These are phyloP conservation scores for Globisporangium orthogonon DNA, from an alignment of 352 stramenopile species.

Conservation along the genomic window DNA sequence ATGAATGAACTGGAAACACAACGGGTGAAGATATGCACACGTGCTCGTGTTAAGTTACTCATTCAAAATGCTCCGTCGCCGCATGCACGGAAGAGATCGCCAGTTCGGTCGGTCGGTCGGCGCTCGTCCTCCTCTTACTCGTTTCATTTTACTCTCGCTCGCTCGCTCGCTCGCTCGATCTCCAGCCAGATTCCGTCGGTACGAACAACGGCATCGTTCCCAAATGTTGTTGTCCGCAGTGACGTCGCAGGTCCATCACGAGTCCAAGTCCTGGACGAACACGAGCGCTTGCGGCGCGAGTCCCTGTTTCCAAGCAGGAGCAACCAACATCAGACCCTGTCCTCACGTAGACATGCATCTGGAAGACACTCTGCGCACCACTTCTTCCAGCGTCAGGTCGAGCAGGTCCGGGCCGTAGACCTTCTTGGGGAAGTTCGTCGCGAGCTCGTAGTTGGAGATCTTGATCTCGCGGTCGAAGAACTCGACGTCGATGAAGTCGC, in stretches of 20 bases:
- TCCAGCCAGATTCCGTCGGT: not conserved
- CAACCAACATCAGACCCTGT: not conserved
- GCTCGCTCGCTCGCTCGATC: not conserved
- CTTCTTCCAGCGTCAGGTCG: slow-evolving; percentile 59
- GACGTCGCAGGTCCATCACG: slow-evolving; percentile 15
- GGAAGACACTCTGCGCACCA: slow-evolving; percentile 27
- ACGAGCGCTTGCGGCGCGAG: slow-evolving; percentile 70
- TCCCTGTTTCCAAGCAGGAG: slow-evolving; percentile 23
- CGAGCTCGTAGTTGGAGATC: slow-evolving; percentile 78
- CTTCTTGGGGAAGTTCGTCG: slow-evolving; percentile 83
- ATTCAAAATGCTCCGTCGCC: not conserved
- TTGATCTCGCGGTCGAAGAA: slow-evolving; percentile 72
- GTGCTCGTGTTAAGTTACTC: not conserved
- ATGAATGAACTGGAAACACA: too few species aligned
- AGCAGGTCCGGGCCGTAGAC: slow-evolving; percentile 55
- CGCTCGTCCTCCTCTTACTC: not conserved
- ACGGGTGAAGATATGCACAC: too few species aligned
- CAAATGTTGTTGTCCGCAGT: too few species aligned
- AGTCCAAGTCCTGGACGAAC: slow-evolving; percentile 81
- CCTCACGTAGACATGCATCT: not conserved
- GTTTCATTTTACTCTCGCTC: not conserved
- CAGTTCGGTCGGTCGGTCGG: not conserved
- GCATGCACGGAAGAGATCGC: not conserved
- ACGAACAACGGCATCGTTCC: too few species aligned
- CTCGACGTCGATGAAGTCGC: slow-evolving; percentile 76